Percentiles rank a stretch among this genome's conserved stretches.
phyloP scores from a whole-genome alignment of 1,284 basidiomycete genomes.

The Malassezia furfur region DNA sequence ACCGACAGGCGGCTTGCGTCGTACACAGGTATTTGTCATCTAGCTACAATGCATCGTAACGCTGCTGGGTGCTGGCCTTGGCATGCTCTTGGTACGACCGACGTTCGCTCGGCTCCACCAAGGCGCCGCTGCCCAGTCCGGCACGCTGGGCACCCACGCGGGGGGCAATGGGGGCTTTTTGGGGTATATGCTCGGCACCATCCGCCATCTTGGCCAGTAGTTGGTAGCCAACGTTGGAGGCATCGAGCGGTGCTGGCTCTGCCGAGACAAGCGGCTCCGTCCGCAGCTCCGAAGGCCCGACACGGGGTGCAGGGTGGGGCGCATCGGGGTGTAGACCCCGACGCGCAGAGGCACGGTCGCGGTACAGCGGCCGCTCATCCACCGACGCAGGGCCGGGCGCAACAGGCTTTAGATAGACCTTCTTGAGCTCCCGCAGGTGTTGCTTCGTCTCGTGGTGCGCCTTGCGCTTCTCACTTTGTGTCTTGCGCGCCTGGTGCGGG shows the following conservation, averaged over 20 bases:
- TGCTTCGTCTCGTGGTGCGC: slow-evolving; percentile 3
- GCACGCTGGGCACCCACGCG: slow-evolving; percentile 6
- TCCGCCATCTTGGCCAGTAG: slow-evolving; percentile 9
- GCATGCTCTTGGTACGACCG: background rate
- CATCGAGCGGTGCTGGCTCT: background rate
- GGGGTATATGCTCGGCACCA: background rate
- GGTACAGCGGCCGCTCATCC: background rate
- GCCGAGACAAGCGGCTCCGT: too few species aligned
- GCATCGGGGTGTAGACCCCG: background rate
- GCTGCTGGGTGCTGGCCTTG: background rate
- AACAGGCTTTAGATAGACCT: slow-evolving; percentile 2
- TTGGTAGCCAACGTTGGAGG: slow-evolving; percentile 11
- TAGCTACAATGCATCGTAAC: slow-evolving; percentile 14
- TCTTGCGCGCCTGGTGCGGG: background rate
- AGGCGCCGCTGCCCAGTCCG: slow-evolving; percentile 5
- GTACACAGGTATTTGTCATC: slow-evolving; percentile 39
- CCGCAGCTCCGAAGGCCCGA: too few species aligned
- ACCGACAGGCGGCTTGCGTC: slow-evolving; percentile 31
- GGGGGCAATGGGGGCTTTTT: slow-evolving; percentile 3
- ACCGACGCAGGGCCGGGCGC: background rate
- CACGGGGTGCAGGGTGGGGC: too few species aligned
- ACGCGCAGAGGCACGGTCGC: slow-evolving; percentile 13
- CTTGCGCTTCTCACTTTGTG: background rate
- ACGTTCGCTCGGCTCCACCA: background rate
- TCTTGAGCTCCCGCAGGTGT: slow-evolving; percentile 3